Conservation (phyloP, 805 yeast species). For the Jamesozyma hellenica region DNA sequence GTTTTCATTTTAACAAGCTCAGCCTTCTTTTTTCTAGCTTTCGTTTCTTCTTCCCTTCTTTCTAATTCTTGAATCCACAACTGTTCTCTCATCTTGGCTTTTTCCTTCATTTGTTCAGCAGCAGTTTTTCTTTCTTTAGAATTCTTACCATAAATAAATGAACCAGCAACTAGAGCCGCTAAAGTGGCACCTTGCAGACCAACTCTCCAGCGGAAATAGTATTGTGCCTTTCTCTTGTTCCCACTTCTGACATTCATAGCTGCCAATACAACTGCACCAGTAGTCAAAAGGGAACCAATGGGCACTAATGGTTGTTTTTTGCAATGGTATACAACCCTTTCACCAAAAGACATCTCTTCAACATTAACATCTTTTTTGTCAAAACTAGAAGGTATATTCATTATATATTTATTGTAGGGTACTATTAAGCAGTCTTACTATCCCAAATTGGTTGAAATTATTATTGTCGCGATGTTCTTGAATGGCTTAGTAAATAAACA, state of each 20-base stretch:
- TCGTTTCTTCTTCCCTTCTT: constrained; percentile 67
- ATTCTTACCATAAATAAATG: constrained; percentile 51
- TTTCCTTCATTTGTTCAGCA: constrained; percentile 59
- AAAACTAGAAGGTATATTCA: constrained; percentile 24
- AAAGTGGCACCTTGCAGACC: constrained; percentile 77
- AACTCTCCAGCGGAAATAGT: constrained; percentile 84
- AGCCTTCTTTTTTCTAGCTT: constrained; percentile 58
- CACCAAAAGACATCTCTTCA: constrained; percentile 11
- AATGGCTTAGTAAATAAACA: too few species aligned
- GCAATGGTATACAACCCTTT: constrained; percentile 47
- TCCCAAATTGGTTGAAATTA: too few species aligned
- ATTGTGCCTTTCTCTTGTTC: constrained; percentile 64
- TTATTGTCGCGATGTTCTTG: too few species aligned
- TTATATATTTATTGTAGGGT: too few species aligned
- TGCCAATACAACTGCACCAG: constrained; percentile 72
- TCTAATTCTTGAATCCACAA: constrained; percentile 88
- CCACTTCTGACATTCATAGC: constrained; percentile 68
- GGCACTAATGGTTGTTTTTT: constrained; percentile 89
- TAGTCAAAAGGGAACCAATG: constrained; percentile 65
- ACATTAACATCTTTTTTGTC: constrained; percentile 3
- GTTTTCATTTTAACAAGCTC: constrained; percentile 43
- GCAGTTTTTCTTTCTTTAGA: constrained; percentile 38
- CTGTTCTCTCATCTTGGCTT: constrained; percentile 76
- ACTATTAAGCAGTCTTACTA: too few species aligned
- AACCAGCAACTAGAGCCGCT: constrained; percentile 74